phyloP scores from a whole-genome alignment of 2,329 filamentous ascomycete genomes.

The Microdochium bolleyi region DNA sequence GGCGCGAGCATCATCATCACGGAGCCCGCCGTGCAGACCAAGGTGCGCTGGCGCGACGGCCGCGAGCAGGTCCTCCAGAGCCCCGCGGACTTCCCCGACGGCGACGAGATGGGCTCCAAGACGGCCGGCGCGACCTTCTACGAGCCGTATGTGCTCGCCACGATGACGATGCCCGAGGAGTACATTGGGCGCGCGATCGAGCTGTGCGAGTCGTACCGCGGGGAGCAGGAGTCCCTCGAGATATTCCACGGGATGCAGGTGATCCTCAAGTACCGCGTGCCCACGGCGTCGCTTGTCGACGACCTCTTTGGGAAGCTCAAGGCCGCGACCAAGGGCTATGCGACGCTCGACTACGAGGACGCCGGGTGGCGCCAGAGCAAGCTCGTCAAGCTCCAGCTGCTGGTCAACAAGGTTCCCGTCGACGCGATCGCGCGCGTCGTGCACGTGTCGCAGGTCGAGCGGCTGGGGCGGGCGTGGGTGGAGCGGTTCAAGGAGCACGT shows the following conservation, averaged over 20 bases:
- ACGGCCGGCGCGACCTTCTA: constrained; percentile 28
- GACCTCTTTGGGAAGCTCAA: constrained; percentile 98
- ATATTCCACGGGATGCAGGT: constrained; percentile 92
- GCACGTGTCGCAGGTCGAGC: constrained; percentile 72
- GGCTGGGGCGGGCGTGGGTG: constrained; percentile 81
- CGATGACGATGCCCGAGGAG: constrained; percentile 86
- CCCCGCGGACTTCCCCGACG: constrained; percentile 78
- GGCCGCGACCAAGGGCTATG: constrained; percentile 88
- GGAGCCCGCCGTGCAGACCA: constrained; percentile 88
- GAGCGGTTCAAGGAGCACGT: constrained; percentile 96
- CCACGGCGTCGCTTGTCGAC: constrained; percentile 83
- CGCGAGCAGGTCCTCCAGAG: constrained; percentile 73
- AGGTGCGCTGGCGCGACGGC: constrained; percentile 73
- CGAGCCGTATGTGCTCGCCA: constrained; percentile 57
- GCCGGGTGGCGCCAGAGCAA: constrained; percentile 75
- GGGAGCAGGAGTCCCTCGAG: constrained; percentile 77
- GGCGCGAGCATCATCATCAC: constrained; percentile 95
- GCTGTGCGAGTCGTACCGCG: constrained; percentile 83
- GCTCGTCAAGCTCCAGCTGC: constrained; percentile 81
- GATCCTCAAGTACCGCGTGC: constrained; percentile 87
- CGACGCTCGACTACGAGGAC: constrained; percentile 94
- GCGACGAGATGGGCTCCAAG: constrained; percentile 37
- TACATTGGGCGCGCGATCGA: constrained; percentile 94
- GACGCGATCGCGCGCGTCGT: constrained; percentile 91
- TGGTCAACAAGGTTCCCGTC: constrained; percentile 89